These are phyloP conservation scores for Flaveria bidentis DNA, from an alignment of 129 eudicot genomes.

Conservation along the genomic window DNA sequence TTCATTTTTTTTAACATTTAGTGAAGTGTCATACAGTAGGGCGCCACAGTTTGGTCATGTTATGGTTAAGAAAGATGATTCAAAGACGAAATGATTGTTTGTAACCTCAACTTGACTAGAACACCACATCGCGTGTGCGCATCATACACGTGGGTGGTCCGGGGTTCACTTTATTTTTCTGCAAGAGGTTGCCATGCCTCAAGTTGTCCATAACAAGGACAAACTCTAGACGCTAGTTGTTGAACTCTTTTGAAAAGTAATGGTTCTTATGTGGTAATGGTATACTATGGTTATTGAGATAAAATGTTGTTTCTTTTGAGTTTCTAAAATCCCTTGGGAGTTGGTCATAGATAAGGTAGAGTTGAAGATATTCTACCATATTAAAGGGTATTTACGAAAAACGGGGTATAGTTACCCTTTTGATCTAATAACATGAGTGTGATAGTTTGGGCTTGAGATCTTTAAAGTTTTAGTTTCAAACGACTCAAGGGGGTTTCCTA, in stretches of 20 bases:
- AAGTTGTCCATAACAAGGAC: slow-evolving; percentile 35
- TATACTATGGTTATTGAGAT: background rate
- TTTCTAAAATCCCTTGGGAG: too few species aligned
- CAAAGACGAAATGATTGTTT: slow-evolving; percentile 17
- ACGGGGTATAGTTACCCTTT: too few species aligned
- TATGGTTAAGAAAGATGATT: background rate
- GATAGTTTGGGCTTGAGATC: too few species aligned
- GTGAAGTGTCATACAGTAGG: slow-evolving; percentile 5
- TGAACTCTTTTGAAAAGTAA: slow-evolving; percentile 28
- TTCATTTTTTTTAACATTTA: background rate
- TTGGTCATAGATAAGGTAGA: too few species aligned
- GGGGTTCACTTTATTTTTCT: slow-evolving; percentile 1
- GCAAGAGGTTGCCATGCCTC: slow-evolving; percentile 26
- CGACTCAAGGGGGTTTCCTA: too few species aligned
- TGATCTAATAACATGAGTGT: too few species aligned
- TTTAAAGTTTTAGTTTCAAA: too few species aligned
- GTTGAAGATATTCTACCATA: too few species aligned
- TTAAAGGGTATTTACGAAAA: too few species aligned
- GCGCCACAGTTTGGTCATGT: background rate
- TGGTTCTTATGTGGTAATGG: slow-evolving; percentile 19
- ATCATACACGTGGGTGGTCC: slow-evolving; percentile 35
- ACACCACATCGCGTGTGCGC: slow-evolving; percentile 1
- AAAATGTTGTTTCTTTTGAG: too few species aligned
- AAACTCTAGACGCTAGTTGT: slow-evolving; percentile 19
- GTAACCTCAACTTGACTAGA: slow-evolving; percentile 27